Percentiles rank a stretch among this genome's conserved stretches.
These are phyloP conservation scores for Neurospora discreta DNA, from an alignment of 495 filamentous ascomycete species.

Conservation along the genomic window DNA sequence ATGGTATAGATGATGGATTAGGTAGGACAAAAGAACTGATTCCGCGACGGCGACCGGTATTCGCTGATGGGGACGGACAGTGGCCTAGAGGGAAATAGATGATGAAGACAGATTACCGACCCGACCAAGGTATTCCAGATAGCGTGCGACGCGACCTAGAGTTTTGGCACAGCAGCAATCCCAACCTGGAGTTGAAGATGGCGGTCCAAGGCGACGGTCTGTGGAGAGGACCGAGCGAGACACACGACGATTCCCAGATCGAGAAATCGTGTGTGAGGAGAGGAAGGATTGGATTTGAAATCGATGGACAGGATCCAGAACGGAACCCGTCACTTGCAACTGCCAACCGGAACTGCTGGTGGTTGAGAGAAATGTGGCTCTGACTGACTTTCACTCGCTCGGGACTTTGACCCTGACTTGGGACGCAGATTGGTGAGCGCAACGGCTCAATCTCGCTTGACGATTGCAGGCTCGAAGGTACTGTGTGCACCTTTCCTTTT, in stretches of 20 bases:
- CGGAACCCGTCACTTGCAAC: not conserved
- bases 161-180: not conserved
- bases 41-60: not conserved
- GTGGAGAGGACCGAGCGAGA: not conserved
- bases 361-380: not conserved
- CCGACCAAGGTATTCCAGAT: not conserved
- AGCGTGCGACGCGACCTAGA: not conserved
- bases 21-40: no score
- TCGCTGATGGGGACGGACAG: not conserved
- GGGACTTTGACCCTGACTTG: not conserved
- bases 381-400: not conserved
- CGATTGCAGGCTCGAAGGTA: conserved; percentile 10
- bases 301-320: not conserved
- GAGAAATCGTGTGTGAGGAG: not conserved
- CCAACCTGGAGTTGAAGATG: not conserved
- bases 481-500: conserved; percentile 13
- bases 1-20: not conserved
- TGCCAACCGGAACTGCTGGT: not conserved
- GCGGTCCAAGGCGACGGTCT: not conserved
- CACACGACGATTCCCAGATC: not conserved
- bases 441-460: conserved; percentile 27
- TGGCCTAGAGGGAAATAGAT: not conserved
- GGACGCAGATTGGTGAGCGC: conserved; percentile 15
- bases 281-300: not conserved
- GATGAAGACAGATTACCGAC: not conserved